Percentiles rank a stretch among this genome's conserved stretches.
These are phyloP conservation scores for Elsinoe ampelina DNA, from an alignment of 2,329 filamentous ascomycete genomes.

Conservation along the genomic window DNA sequence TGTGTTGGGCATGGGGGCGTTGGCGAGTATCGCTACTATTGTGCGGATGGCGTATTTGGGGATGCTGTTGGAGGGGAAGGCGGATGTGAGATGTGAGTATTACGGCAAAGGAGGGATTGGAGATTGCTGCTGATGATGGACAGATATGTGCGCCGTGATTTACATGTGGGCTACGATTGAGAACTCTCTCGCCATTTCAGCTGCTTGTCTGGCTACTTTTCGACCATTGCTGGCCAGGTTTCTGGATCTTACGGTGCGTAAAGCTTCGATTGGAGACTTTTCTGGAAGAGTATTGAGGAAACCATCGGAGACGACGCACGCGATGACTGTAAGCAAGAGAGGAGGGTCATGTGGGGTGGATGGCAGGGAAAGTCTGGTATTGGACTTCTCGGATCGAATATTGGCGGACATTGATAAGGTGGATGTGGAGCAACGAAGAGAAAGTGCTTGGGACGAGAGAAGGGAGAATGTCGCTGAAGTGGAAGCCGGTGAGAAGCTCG, in stretches of 20 bases:
- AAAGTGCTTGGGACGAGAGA: neutral
- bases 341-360: neutral
- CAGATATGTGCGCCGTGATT: conserved; percentile 3
- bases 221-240: neutral
- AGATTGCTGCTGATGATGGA: neutral
- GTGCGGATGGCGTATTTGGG: conserved; percentile 7
- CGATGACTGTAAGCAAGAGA: neutral
- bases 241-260: neutral
- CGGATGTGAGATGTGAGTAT: conserved; percentile 2
- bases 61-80: neutral
- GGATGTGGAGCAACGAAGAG: neutral
- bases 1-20: conserved; percentile 1
- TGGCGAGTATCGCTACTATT: conserved; percentile 4
- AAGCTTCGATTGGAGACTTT: neutral
- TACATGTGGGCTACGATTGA: conserved; percentile 11
- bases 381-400: neutral
- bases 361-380: neutral
- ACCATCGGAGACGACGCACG: conserved; percentile 11
- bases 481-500: neutral
- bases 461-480: neutral
- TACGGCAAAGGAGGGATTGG: neutral
- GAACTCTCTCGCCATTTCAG: neutral
- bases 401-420: neutral
- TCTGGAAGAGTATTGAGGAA: neutral
- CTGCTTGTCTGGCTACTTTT: conserved; percentile 3